Conservation (phyloP, 441 rosid genomes). For the Raphanus hybrid region DNA sequence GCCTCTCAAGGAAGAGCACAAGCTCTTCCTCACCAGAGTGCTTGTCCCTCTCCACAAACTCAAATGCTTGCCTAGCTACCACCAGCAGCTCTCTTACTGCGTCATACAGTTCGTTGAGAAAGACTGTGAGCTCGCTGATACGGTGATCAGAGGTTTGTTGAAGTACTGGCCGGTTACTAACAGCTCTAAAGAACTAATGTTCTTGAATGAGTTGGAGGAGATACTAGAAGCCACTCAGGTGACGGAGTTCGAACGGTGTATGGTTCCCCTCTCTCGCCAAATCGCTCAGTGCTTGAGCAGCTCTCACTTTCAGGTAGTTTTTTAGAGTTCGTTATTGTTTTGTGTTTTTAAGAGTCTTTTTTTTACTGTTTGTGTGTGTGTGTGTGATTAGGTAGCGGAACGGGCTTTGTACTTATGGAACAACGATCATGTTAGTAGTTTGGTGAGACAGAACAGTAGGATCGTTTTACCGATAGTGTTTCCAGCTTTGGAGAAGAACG, state of each 20-base stretch:
- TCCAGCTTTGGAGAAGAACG: slow-evolving; percentile 74
- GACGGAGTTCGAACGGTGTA: slow-evolving; percentile 76
- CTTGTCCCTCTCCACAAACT: slow-evolving; percentile 85
- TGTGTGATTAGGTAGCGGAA: slow-evolving; percentile 72
- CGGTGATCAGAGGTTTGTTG: slow-evolving; percentile 69
- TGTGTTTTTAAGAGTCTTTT: slow-evolving; percentile 15
- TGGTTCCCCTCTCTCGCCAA: slow-evolving; percentile 77
- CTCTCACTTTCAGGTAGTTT: slow-evolving; percentile 77
- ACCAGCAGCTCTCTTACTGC: slow-evolving; percentile 83
- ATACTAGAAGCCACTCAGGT: slow-evolving; percentile 73
- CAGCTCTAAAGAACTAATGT: slow-evolving; percentile 91
- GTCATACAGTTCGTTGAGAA: slow-evolving; percentile 83
- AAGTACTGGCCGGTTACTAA: slow-evolving; percentile 91
- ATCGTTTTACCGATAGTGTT: slow-evolving; percentile 73
- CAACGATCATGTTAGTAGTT: slow-evolving; percentile 70
- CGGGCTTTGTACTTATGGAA: slow-evolving; percentile 87
- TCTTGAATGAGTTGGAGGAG: slow-evolving; percentile 86
- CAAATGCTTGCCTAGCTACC: slow-evolving; percentile 78
- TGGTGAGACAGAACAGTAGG: slow-evolving; percentile 68
- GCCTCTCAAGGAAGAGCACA: slow-evolving; percentile 91
- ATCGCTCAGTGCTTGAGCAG: slow-evolving; percentile 77
- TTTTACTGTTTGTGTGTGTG: slow-evolving; percentile 13
- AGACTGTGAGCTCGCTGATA: slow-evolving; percentile 82
- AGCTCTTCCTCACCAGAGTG: slow-evolving; percentile 73
- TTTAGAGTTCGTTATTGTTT: background rate